phyloP scores from a whole-genome alignment of 164 flowering plant species.

The Tetrastigma voinierianum region DNA sequence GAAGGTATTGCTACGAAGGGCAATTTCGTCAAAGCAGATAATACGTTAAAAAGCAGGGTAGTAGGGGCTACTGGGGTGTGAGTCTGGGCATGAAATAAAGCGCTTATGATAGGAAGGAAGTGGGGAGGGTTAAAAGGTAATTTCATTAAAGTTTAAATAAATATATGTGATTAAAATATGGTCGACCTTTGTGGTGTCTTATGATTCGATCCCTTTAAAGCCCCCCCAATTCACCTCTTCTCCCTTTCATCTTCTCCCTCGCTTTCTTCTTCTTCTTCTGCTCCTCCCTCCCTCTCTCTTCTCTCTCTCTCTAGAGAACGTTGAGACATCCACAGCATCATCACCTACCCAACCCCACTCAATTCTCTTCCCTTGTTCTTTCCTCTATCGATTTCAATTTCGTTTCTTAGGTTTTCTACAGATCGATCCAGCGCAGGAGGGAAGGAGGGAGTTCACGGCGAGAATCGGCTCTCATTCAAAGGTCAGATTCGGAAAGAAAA shows the following conservation, averaged over 20 bases:
- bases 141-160: background rate
- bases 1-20: too few species aligned
- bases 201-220: slow-evolving; percentile 22
- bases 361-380: background rate
- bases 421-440: too few species aligned
- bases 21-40: too few species aligned
- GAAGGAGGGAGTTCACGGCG: too few species aligned
- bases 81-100: too few species aligned
- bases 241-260: slow-evolving; percentile 4
- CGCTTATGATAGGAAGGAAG: background rate
- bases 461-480: too few species aligned
- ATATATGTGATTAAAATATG: slow-evolving; percentile 27
- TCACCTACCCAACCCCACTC: background rate
- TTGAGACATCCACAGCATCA: background rate
- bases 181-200: slow-evolving; percentile 32
- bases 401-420: too few species aligned
- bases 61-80: too few species aligned
- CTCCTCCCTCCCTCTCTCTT: slow-evolving; percentile 8
- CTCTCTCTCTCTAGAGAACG: slow-evolving; percentile 6
- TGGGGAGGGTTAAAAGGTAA: background rate
- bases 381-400: too few species aligned
- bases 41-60: too few species aligned
- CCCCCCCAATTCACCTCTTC: slow-evolving; percentile 4
- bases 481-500: too few species aligned
- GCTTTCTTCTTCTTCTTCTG: background rate